Evolutionary conservation across 805 yeast species (phyloP), one percentile per base, ranked within the genome.

Genomic region (Yarrowia divulgata): DNA sequence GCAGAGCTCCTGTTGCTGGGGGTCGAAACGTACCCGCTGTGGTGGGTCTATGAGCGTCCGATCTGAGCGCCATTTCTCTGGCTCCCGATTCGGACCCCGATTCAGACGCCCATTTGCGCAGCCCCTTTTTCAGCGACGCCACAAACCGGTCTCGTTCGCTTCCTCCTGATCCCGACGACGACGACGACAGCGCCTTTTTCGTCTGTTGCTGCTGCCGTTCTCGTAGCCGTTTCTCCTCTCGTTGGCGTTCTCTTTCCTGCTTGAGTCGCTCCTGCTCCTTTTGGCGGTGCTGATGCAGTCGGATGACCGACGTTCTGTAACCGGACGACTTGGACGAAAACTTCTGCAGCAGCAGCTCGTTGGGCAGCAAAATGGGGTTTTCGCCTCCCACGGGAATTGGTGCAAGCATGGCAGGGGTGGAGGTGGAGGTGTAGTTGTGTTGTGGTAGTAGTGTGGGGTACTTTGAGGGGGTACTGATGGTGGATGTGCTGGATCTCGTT

Each of bases 311-410:
- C 13, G 48, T 35, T 18, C 71, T 39, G 58, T 68, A 68, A 23
- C 64, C 54, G n/a, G 73, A 71, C 54, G 71, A 67, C 32, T 75
- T 73, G 39, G 69, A 70, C 42, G 74, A 70, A 66, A 75, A 74
- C 48, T 70, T 49, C 58, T 74, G 77, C 60, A 75, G 66, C 40
- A 75, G 71, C 37, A 74, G 67, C 62, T 75, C 78, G 70, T 75
- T 75, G 46, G 78, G 78, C 16, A 74, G 68, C 48, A 75, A 69
- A 23, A 75, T 75, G 42, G 77, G 77, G 50, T 23, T 48, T n/a
- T 71, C 73, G 42, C 67, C 69, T 12, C 72, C 73, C 42, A 60
- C 42, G 52, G 66, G 66, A 14, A 39, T 34, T 32, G 66, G 66
- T 18, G 66, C 66, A 7, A 34, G 52, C 66, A 60, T 60, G 34